Conservation (phyloP, 2,329 filamentous ascomycete species). For the Monilinia polystroma region DNA sequence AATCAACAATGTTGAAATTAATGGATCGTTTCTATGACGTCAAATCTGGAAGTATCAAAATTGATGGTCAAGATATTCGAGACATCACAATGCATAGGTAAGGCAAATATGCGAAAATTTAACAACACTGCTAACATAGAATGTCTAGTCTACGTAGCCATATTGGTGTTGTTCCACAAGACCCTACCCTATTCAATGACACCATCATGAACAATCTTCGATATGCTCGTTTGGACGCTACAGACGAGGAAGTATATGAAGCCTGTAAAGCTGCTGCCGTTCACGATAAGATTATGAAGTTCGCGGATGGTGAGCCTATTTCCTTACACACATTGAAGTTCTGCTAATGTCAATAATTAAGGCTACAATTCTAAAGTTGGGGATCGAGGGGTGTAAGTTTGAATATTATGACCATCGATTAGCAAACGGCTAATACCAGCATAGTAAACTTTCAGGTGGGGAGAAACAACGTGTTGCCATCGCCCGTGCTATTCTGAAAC, state of each 20-base stretch:
- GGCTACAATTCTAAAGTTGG: constrained; percentile 49
- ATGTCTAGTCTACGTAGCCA: constrained; percentile 41
- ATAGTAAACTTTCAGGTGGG: constrained; percentile 81
- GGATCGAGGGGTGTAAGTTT: constrained; percentile 51
- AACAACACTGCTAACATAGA: constrained; percentile 26
- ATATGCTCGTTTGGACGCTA: constrained; percentile 37
- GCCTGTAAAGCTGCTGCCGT: constrained; percentile 59
- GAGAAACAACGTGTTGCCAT: constrained; percentile 87
- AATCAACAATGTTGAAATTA: constrained; percentile 47
- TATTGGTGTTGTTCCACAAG: constrained; percentile 57
- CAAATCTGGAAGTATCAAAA: constrained; percentile 42
- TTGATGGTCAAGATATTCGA: constrained; percentile 43
- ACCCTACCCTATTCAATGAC: constrained; percentile 55
- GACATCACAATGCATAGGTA: constrained; percentile 49
- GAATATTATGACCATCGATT: neutral
- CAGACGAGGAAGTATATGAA: constrained; percentile 41
- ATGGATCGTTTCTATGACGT: constrained; percentile 49
- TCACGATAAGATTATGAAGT: constrained; percentile 55
- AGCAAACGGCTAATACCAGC: constrained; percentile 54
- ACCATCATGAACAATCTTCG: constrained; percentile 46
- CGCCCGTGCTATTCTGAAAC: constrained; percentile 85
- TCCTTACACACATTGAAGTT: neutral
- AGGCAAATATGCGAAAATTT: constrained; percentile 46
- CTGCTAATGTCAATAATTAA: constrained; percentile 20
- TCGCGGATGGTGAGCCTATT: constrained; percentile 56